phyloP scores from a whole-genome alignment of 2,329 filamentous ascomycete species.

The Aspergillus fructus region DNA sequence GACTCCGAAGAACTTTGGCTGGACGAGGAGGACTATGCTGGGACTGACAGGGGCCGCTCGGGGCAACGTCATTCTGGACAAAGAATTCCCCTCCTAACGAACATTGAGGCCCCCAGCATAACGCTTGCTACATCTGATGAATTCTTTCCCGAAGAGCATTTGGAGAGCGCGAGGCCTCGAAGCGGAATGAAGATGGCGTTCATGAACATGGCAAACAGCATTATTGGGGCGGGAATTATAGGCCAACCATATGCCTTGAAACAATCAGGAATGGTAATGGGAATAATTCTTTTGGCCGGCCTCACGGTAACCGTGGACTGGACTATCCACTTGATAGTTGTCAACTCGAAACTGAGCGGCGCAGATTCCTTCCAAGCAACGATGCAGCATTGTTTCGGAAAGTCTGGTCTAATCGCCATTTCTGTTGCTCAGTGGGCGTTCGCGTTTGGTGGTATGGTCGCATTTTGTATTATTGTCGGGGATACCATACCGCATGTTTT shows the following conservation, averaged over 20 bases:
- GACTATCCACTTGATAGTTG: constrained; percentile 95
- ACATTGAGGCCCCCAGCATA: constrained; percentile 77
- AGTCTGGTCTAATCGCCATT: constrained; percentile 83
- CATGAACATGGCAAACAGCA: constrained; percentile 99
- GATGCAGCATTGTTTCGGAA: constrained; percentile 92
- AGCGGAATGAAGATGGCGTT: constrained; percentile 85
- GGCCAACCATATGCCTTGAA: constrained; percentile 94
- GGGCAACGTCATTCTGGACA: constrained; percentile 47
- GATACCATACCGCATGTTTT: constrained; percentile 94
- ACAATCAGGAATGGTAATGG: constrained; percentile 83
- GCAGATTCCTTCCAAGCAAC: constrained; percentile 94
- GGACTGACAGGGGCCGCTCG: constrained; percentile 38
- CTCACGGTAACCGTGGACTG: constrained; percentile 89
- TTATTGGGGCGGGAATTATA: constrained; percentile 75
- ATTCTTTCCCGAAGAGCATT: constrained; percentile 57
- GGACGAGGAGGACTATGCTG: constrained; percentile 63
- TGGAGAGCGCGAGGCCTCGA: constrained; percentile 70
- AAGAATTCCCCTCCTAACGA: constrained; percentile 70
- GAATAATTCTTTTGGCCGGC: constrained; percentile 71
- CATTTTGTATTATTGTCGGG: constrained; percentile 95
- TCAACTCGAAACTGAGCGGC: constrained; percentile 95
- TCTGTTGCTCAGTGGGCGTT: constrained; percentile 94
- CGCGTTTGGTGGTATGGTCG: constrained; percentile 97
- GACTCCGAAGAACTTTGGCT: constrained; percentile 43
- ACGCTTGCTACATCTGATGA: constrained; percentile 65